Base-by-base conservation (phyloP, 176 grass and related monocot genomes). In the Cocos nucifera region DNA sequence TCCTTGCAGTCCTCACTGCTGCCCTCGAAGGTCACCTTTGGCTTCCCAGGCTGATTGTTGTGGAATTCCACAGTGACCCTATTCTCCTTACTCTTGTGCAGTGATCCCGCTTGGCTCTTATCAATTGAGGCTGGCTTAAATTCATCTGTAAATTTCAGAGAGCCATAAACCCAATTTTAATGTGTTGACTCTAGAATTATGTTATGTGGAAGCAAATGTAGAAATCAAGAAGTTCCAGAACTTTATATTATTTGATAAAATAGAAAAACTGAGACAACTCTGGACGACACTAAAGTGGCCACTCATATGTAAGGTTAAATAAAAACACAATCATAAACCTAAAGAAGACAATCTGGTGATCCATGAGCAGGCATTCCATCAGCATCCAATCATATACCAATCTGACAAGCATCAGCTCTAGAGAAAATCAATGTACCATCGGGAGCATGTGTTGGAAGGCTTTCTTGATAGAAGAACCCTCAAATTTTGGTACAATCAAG, bases 71-170 rank as follows among this genome's bases (percentile, higher is more conserved):
- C 93, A 67, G 93, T 80, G 53, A 92, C 84, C 64, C 93, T 64
- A 19, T 98, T 98, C 69, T 92, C 93, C 71, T 98, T 98, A 32
- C 55, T 92, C 59, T 85, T 92, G 53, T 98, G 84, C 54, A 98
- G 71, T 51, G 76, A 91, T 61, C 87, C 93, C 52, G 79, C 73
- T 73, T 98, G 88, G 63, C 75, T 92, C 73, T 92, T 92, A 74
- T 98, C 93, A 73, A 98, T 98, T 29, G 93, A 98, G 73, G 93
- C 84, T 64, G 93, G 93, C 73, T 98, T 92, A 83, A 98, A 98
- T 77, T 98, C 93, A 79, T 98, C 93, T 92, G 73, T 27, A 16
- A 85, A 55, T 57, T 72, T 61, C 19, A 70, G 65, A 21, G 58
- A 75, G 50, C 15, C 26, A 58, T 8, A 16, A 29, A 54, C 30